Evolutionary conservation across 305 asterid genomes (phyloP), one percentile per base, ranked within the genome.

Genomic region (Stenogyne calaminthoides): DNA sequence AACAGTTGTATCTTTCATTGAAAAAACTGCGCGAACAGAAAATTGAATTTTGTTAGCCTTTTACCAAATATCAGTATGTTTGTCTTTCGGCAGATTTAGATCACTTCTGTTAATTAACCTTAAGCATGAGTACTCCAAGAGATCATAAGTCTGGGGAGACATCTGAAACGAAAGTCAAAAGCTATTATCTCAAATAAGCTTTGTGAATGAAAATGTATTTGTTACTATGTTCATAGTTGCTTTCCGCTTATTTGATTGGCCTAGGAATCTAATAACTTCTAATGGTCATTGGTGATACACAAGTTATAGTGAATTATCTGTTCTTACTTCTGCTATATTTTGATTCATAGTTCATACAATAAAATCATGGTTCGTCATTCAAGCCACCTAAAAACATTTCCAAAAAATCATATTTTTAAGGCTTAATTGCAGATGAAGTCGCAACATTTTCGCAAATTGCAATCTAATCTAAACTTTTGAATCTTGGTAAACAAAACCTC

Each of bases 351-450:
- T n/a, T n/a, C 59, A 10, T 47, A 60, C 49, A 19, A 49, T 70
- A 64, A 60, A 67, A 39, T 66, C 78, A 60, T 66, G 75, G 47
- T 55, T 67, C 18, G 57, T 60, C 65, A 34, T 58, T 71, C 52
- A 59, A 20, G 64, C 16, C 56, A 27, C 47, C 59, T 15, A 18
- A 40, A 20, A 65, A 66, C 36, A 8, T 44, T 19, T 42, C 54
- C 66, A 9, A 40, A 52, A 32, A 7, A 19, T 46, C 18, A 3
- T 12, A 46, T 15, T 46, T 46, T 46, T 3, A 46, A 27, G 32
- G 32, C 32, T 27, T 27, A 27, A 27, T 27, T 27, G 32, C 32
- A 2, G 32, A 27, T 27, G 5, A 27, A 27, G 2, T 27, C 32
- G 2, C 32, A 27, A 27, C 5, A 0, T 27, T 27, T 3, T 27